These are phyloP conservation scores for Mycosphaerelloides madeirae DNA, from an alignment of 2,329 filamentous ascomycete genomes.

Conservation along the genomic window DNA sequence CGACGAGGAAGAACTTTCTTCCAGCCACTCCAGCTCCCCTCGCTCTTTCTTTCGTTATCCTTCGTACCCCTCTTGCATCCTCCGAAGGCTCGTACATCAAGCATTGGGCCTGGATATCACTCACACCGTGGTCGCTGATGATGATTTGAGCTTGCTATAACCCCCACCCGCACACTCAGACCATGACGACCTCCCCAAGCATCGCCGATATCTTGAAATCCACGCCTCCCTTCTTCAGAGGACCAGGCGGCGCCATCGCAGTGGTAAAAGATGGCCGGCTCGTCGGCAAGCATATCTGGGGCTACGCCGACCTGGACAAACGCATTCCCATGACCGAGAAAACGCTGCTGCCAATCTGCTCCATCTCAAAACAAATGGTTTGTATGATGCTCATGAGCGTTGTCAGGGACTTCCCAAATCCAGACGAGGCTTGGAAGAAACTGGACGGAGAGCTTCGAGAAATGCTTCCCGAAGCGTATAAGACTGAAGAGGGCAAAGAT, in stretches of 20 bases:
- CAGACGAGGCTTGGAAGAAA: constrained; percentile 27
- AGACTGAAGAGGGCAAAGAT: constrained; percentile 14
- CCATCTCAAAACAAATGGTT: constrained; percentile 46
- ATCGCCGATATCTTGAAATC: not conserved
- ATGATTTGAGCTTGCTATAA: too few species aligned
- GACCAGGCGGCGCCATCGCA: constrained; percentile 42
- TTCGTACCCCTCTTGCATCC: too few species aligned
- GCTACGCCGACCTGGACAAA: constrained; percentile 40
- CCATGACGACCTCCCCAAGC: too few species aligned
- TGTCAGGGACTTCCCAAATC: constrained; percentile 24
- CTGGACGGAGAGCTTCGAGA: constrained; percentile 24
- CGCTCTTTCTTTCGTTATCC: too few species aligned
- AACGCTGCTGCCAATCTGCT: constrained; percentile 43
- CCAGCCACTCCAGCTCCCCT: too few species aligned
- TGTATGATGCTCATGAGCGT: constrained; percentile 37
- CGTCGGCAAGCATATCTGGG: constrained; percentile 39
- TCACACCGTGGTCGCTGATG: too few species aligned
- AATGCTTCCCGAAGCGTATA: constrained; percentile 29
- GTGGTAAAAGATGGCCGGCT: constrained; percentile 42
- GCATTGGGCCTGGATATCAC: too few species aligned
- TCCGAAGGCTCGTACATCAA: too few species aligned
- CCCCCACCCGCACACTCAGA: too few species aligned
- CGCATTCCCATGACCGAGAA: constrained; percentile 35
- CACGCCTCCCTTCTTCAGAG: constrained; percentile 20
- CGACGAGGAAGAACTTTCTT: too few species aligned